A percentile compares a stretch with the other conserved stretches of the same genome.
These are phyloP conservation scores for Tremellales sp. DNA, from an alignment of 1,284 basidiomycete species.

Conservation along the genomic window DNA sequence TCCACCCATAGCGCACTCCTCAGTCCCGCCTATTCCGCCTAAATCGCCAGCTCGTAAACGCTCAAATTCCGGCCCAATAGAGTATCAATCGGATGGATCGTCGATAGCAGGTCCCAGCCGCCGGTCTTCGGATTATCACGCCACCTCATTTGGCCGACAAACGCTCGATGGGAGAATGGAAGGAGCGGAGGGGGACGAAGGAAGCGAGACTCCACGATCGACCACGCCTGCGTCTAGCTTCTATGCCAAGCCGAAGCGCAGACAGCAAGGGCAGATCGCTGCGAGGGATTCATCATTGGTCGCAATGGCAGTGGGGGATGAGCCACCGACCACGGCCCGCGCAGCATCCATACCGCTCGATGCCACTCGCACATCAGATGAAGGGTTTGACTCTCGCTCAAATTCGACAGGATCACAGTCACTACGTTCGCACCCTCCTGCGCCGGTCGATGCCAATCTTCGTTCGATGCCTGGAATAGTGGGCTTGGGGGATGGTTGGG, in stretches of 20 bases:
- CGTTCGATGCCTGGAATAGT: slow-evolving; percentile 36
- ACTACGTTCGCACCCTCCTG: not conserved
- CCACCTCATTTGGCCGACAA: too few species aligned
- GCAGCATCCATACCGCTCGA: not conserved
- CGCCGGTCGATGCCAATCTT: slow-evolving; percentile 19
- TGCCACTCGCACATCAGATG: not conserved
- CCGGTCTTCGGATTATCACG: too few species aligned
- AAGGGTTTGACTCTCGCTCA: not conserved
- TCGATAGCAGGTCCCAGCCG: too few species aligned
- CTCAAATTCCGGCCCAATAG: too few species aligned
- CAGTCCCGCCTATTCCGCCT: not conserved
- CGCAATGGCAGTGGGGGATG: not conserved
- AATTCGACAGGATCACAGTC: not conserved
- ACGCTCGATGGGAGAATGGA: too few species aligned
- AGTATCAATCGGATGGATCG: too few species aligned
- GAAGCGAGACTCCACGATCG: not conserved
- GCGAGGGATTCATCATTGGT: not conserved
- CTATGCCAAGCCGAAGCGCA: not conserved
- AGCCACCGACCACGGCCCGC: not conserved
- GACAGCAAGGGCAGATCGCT: not conserved
- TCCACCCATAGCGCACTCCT: not conserved
- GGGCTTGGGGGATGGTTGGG: slow-evolving; percentile 42
- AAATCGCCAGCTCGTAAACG: not conserved
- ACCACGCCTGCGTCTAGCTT: not conserved
- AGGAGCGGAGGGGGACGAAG: too few species aligned